Evolutionary conservation across 805 yeast species (phyloP), one percentile per base, ranked within the genome.

Genomic region (Yamadazyma sp.): DNA sequence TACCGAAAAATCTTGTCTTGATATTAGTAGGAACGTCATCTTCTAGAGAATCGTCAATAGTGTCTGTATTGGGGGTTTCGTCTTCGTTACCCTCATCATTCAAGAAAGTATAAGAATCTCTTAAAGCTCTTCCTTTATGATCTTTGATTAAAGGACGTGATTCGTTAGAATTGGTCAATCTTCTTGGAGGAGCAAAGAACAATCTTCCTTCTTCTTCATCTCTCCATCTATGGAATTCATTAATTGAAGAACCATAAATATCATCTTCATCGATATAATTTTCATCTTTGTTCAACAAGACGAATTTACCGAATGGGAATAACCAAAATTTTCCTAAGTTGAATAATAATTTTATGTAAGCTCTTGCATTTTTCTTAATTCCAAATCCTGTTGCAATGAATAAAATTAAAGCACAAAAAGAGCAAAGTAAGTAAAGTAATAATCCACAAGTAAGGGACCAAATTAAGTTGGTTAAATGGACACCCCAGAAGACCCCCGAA

Each of bases 161-260:
- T 35, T 65, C 71, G 27, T 44, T 38, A 4, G 53, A 39, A 37
- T 47, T 48, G 12, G 70, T 64, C 44, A 56, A 50, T 36, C 72
- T 56, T 40, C 70, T 56, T 6, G 78, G 74, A 7, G 89, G 86
- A 3, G 87, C 86, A 49, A 86, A 91, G 50, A 89, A 88, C 26
- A 89, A 69, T 22, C 86, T 60, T 2, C 88, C 87, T 45, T 81
- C 84, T 41, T 84, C 83, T 34, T 76, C 75, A 4, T 80, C 71
- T 53, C 94, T 82, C 98, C 98, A 91, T 41, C 81, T 70, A 45
- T 83, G 81, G 53, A 86, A 93, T 57, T 89, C 97, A 13, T 81
- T 78, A 7, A 87, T 68, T 4, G 89, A 75, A 22, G 91, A 75
- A 13, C 98, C 98, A 50, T 86, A 94, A 48, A 88, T 79, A 30